Percentiles rank a stretch among this genome's conserved stretches.
phyloP scores from a whole-genome alignment of 306 rosid species.

The Medicago truncatula region MtrunA17r5.0-ANR NC_053043.1:11876501-11877000 shows the following conservation, averaged over 20 bases:
- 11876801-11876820: conserved; percentile 42
- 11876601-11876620: conserved; percentile 70
- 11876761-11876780: conserved; percentile 73
- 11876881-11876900: conserved; percentile 64
- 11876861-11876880: conserved; percentile 65
- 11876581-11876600: conserved; percentile 78
- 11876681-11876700: conserved; percentile 61
- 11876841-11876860: conserved; percentile 71
- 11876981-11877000: conserved; percentile 78
- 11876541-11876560: conserved; percentile 65
- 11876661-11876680: conserved; percentile 82
- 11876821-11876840: conserved; percentile 55
- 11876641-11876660: conserved; percentile 73
- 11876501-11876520: conserved; percentile 59
- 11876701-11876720: conserved; percentile 71
- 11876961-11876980: conserved; percentile 90
- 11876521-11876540: conserved; percentile 75
- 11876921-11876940: conserved; percentile 69
- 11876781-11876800: conserved; percentile 61
- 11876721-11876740: conserved; percentile 56
- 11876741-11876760: conserved; percentile 57
- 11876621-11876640: conserved; percentile 60
- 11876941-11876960: conserved; percentile 70
- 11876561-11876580: conserved; percentile 79
- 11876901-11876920: conserved; percentile 69